phyloP scores from a whole-genome alignment of 169 alveolate genomes.

The Plasmodium fragile region DNA sequence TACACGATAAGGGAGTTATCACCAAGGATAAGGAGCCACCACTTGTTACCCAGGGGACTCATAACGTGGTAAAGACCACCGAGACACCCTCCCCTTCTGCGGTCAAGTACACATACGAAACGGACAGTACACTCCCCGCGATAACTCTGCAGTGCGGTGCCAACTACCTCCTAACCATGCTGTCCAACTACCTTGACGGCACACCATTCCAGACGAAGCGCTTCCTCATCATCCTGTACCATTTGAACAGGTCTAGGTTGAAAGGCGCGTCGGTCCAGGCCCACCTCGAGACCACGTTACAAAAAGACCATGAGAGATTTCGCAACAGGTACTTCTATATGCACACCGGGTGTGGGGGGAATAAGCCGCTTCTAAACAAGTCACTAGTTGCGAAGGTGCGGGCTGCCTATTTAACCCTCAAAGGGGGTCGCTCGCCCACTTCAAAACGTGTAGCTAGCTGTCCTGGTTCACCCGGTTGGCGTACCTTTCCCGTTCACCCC shows the following conservation, averaged over 20 bases:
- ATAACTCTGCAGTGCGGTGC: neutral
- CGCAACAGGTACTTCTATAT: slow-evolving; percentile 17
- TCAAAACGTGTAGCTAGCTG: too few relatives aligned
- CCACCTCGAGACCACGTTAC: slow-evolving; percentile 30
- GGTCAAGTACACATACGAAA: neutral
- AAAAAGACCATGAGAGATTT: neutral
- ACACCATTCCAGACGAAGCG: neutral
- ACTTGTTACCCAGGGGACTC: neutral
- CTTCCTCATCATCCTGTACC: slow-evolving; percentile 6
- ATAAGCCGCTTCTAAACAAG: neutral
- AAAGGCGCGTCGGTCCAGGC: neutral
- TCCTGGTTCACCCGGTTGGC: neutral
- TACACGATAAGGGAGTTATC: neutral
- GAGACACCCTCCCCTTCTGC: neutral
- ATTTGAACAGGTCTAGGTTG: neutral
- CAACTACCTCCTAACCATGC: slow-evolving; percentile 4
- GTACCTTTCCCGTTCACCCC: neutral
- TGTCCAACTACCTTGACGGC: slow-evolving; percentile 5
- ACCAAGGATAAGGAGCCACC: neutral
- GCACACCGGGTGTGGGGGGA: neutral
- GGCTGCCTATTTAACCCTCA: neutral
- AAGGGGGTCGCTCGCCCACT: neutral
- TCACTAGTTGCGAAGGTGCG: neutral
- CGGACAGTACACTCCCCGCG: neutral
- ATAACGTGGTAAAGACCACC: neutral